Percentiles rank a stretch among this genome's conserved stretches.
Evolutionary conservation across 2,329 filamentous ascomycete genomes (phyloP).

Genomic region (Fusarium sp.): DNA sequence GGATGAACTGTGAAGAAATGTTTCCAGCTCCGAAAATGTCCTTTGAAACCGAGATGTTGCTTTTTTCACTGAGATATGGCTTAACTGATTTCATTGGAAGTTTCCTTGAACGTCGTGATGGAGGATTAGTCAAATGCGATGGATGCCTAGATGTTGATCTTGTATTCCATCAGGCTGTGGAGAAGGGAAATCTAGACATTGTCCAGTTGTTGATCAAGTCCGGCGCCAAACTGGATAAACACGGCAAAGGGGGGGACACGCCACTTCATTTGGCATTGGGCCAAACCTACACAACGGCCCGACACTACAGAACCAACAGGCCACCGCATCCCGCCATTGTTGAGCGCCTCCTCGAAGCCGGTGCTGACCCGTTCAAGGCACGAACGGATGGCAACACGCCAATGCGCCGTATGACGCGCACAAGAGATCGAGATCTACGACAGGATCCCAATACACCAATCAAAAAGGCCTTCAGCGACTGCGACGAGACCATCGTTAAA

Average conservation of each 20-base stretch:
- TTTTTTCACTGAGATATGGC: not conserved
- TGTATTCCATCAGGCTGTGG: not conserved
- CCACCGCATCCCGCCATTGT: not conserved
- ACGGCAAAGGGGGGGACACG: not conserved
- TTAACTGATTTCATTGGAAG: not conserved
- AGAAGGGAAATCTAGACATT: not conserved
- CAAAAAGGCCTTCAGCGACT: not conserved
- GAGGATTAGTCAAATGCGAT: not conserved
- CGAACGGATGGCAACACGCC: not conserved
- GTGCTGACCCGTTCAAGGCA: not conserved
- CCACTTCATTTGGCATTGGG: not conserved
- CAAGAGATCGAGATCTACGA: no score
- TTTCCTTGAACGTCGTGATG: not conserved
- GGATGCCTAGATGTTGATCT: not conserved
- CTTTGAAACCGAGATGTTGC: not conserved
- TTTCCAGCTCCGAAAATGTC: not conserved
- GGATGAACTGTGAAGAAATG: no score
- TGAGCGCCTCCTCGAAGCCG: not conserved
- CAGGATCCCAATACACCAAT: not conserved
- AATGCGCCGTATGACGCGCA: no score
- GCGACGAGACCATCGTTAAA: not conserved
- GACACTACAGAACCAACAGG: no score
- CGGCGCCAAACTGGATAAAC: not conserved
- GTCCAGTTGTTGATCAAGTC: not conserved
- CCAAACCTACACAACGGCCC: no score